Evolutionary conservation across 2,329 filamentous ascomycete genomes (phyloP), one percentile per base, ranked within the genome.

Genomic region (Fusarium sp.): DNA sequence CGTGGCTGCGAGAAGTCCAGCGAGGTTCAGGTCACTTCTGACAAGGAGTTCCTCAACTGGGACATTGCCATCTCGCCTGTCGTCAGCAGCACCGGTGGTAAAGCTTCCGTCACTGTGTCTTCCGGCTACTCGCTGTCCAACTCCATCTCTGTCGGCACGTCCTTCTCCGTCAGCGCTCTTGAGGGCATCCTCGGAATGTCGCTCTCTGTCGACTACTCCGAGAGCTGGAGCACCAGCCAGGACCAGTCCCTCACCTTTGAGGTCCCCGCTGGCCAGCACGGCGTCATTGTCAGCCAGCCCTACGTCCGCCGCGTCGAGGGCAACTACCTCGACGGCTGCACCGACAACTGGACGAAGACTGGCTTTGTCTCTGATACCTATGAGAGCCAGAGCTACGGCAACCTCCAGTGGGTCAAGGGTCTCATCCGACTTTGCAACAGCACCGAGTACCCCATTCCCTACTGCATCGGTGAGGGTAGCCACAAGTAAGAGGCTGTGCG

Each of bases 391-490:
- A 29, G 45, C 1, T 77, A 73, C 3, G 73, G 73, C 1, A 40
- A 77, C 5, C 65, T 77, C 9, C 36, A 74, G 50, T 77, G 75
- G 75, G 75, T 77, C 2, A 77, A 77, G 73, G 75, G 75, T 2
- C 42, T 77, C 3, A 76, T 77, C 42, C 71, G 71, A 1, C 75
- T 77, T 5, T 77, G 75, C 61, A 74, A 65, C 52, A 77, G 69
- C 42, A 54, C 75, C 45, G 66, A 65, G 2, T 77, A 77, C 29
- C 75, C 75, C 6, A 47, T 77, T 13, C 75, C 75, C 10, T 77
- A 68, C 65, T 77, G 75, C 59, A 74, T 60, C 18, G 75, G 75
- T 10, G 64, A 76, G 11, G 74, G 74, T 3, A 56, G 40, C 38
- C 74, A 77, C 42, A 65, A 73, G 8, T 77, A 63, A 69, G 25